These are phyloP conservation scores for Lactifluus rugatus DNA, from an alignment of 768 basidiomycete genomes.

Conservation along the genomic window DNA sequence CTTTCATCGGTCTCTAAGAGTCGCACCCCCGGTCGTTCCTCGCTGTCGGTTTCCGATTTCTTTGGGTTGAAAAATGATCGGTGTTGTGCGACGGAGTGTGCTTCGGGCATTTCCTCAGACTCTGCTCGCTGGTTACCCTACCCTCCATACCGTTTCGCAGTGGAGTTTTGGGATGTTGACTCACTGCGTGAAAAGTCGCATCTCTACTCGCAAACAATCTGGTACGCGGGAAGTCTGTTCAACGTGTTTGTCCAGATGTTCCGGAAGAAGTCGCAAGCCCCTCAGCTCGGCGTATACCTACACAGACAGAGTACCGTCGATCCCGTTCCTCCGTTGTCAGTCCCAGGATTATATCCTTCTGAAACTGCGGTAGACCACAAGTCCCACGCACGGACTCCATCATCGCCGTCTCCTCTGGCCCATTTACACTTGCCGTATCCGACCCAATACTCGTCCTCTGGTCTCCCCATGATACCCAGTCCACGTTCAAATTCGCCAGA, in stretches of 20 bases:
- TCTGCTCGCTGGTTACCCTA: conserved; percentile 53
- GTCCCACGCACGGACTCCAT: neutral
- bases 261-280: conserved; percentile 52
- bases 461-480: conserved; percentile 10
- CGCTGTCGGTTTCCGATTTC: conserved; percentile 42
- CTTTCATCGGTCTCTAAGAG: conserved; percentile 20
- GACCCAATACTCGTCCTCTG: conserved; percentile 15
- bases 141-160: conserved; percentile 75
- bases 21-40: conserved; percentile 23
- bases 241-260: conserved; percentile 87
- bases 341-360: conserved; percentile 28
- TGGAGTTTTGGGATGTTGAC: conserved; percentile 87
- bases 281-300: conserved; percentile 81
- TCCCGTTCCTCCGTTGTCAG: conserved; percentile 63
- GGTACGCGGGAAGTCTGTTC: conserved; percentile 83
- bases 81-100: conserved; percentile 33
- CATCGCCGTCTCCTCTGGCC: conserved; percentile 1
- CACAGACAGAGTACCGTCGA: conserved; percentile 80
- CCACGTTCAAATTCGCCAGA: conserved; percentile 16
- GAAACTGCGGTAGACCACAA: neutral
- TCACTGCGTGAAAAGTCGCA: conserved; percentile 75
- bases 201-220: conserved; percentile 75
- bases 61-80: conserved; percentile 50
- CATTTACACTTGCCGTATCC: conserved; percentile 1
- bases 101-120: conserved; percentile 35